Base-by-base conservation (phyloP, 2,329 filamentous ascomycete species). In the Cytospora piceae region DNA sequence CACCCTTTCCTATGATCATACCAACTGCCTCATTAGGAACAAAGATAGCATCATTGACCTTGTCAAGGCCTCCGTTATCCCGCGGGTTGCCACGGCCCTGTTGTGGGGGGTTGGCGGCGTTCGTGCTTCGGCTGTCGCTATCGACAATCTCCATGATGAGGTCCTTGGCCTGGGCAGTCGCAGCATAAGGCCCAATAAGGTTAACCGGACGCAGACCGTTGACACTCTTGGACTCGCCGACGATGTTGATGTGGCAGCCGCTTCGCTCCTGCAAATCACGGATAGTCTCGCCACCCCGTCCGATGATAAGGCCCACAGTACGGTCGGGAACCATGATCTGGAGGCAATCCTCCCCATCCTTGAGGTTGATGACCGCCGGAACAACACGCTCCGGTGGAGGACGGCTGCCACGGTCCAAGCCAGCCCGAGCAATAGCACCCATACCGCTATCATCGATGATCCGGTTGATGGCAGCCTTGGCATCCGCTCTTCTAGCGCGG, bases 261-360 rank as follows among this genome's bases (percentile, higher is more conserved):
- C 91, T 95, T 68, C 92, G 86, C 76, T 97, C 93, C 78, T 97
- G 94, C 29, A 97, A 83, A 75, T 97, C 93, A 73, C 93, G 89
- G 73, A 97, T 97, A 1, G 93, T 97, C 79, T 97, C 93, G 66
- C 93, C 93, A 51, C 92, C 92, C 71, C 93, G 90, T n/a, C 93
- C 93, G 74, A 97, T 97, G 72, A 97, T 97, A 55, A 97, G 82
- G 60, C 93, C 93, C 67, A 97, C 93, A 11, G 93, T 97, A 73
- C 93, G 90, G 78, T 97, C 93, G 56, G 93, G 93, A 22, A 97
- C 93, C 91, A 96, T 95, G 73, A 97, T 96, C 77, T 96, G 92
- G 74, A 93, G 88, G 74, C 89, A 92, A 71, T 94, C 91, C 76
- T 96, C 93, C 67, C 90, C 91, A 67, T 94, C 91, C 68, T 90